phyloP scores from a whole-genome alignment of 1,284 basidiomycete genomes.

The Ustilago trichophora region DNA sequence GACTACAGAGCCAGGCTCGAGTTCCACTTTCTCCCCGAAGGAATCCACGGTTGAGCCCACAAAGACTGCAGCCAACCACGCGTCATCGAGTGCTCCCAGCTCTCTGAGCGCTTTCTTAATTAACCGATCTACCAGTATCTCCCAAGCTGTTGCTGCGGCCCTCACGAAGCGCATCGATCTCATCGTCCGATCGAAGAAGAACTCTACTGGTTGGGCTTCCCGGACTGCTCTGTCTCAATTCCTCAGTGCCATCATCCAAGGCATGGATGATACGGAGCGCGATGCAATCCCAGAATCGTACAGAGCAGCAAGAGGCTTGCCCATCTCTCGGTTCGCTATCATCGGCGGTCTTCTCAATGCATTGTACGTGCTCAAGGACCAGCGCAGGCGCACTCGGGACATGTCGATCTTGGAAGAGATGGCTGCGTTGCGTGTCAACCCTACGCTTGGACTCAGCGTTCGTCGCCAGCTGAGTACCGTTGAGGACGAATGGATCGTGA shows the following conservation, averaged over 20 bases:
- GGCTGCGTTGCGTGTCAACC: constrained; percentile 37
- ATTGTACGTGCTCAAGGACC: constrained; percentile 49
- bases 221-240: constrained; percentile 47
- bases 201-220: constrained; percentile 44
- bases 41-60: background rate
- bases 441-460: constrained; percentile 41
- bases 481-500: constrained; percentile 55
- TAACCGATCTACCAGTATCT: constrained; percentile 37
- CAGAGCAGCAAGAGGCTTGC: constrained; percentile 29
- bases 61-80: background rate
- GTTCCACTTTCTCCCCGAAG: background rate
- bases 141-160: constrained; percentile 52
- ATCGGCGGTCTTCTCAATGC: constrained; percentile 58
- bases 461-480: constrained; percentile 25
- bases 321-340: constrained; percentile 55
- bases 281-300: constrained; percentile 32
- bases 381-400: constrained; percentile 29
- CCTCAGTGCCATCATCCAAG: constrained; percentile 40
- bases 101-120: constrained; percentile 40
- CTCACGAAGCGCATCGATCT: constrained; percentile 53
- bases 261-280: constrained; percentile 27
- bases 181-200: constrained; percentile 36
- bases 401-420: constrained; percentile 49
- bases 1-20: constrained; percentile 31
- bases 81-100: background rate